phyloP scores from a whole-genome alignment of 2,329 filamentous ascomycete species.

The Exophiala phaeomuriformis region DNA sequence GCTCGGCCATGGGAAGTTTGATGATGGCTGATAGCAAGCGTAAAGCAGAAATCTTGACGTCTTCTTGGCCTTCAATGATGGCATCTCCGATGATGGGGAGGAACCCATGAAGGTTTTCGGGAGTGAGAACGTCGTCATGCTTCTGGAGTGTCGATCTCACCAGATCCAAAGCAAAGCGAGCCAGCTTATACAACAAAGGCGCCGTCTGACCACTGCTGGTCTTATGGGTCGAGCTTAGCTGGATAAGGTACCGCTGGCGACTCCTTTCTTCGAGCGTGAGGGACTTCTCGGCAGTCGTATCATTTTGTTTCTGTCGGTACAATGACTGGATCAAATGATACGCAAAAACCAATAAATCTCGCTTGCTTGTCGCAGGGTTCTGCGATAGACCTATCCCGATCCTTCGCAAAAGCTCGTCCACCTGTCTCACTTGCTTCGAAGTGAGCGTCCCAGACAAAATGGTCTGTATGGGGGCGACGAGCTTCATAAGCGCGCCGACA shows the following conservation, averaged over 20 bases:
- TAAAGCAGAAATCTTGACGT: slow-evolving; percentile 83
- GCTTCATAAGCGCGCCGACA: slow-evolving; percentile 61
- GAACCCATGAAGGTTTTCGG: slow-evolving; percentile 74
- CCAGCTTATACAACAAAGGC: slow-evolving; percentile 78
- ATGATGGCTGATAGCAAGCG: slow-evolving; percentile 77
- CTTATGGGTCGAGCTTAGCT: slow-evolving; percentile 67
- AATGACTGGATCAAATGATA: slow-evolving; percentile 88
- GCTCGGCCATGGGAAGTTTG: slow-evolving; percentile 67
- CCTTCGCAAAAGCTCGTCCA: slow-evolving; percentile 78
- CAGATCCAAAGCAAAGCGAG: slow-evolving; percentile 80
- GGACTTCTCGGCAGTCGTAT: slow-evolving; percentile 9
- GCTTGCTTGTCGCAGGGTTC: slow-evolving; percentile 69
- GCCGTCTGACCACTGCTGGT: slow-evolving; percentile 35
- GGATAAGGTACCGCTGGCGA: slow-evolving; percentile 68
- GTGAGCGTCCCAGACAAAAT: slow-evolving; percentile 79
- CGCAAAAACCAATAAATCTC: slow-evolving; percentile 84
- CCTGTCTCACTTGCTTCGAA: slow-evolving; percentile 74
- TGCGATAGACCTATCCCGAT: slow-evolving; percentile 75
- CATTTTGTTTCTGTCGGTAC: slow-evolving; percentile 57
- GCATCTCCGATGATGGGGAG: slow-evolving; percentile 84
- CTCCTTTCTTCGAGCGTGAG: slow-evolving; percentile 52
- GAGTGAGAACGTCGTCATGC: slow-evolving; percentile 69
- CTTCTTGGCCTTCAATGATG: slow-evolving; percentile 75
- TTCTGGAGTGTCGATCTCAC: slow-evolving; percentile 80
- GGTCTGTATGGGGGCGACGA: slow-evolving; percentile 70